phyloP scores from a whole-genome alignment of 352 stramenopile species.

The Phytopythium helicoides region DNA sequence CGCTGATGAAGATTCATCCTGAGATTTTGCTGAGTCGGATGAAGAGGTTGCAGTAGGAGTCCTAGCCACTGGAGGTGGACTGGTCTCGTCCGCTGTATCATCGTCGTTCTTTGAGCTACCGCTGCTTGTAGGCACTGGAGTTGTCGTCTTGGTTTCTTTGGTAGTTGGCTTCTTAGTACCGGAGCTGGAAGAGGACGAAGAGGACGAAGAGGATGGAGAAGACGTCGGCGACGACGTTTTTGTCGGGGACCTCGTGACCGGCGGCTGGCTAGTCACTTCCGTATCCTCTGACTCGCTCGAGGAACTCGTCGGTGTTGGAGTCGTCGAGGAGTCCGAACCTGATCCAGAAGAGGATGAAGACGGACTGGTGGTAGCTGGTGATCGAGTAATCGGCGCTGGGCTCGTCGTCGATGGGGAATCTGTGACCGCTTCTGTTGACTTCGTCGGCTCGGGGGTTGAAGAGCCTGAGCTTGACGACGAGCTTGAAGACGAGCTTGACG shows the following conservation, averaged over 20 bases:
- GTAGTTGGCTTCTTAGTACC: too few species aligned
- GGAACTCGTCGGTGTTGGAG: constrained; percentile 5
- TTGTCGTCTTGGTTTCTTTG: too few species aligned
- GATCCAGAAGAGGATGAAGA: constrained; percentile 1
- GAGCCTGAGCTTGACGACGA: constrained; percentile 7
- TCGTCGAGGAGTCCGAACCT: constrained; percentile 7
- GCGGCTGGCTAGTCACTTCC: constrained; percentile 20
- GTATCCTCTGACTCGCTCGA: constrained; percentile 2
- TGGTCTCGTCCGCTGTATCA: neutral
- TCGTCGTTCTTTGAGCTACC: neutral
- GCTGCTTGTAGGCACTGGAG: neutral
- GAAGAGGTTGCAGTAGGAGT: too few species aligned
- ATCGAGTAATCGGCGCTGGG: constrained; percentile 13
- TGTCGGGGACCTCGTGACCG: constrained; percentile 24
- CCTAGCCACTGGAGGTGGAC: neutral
- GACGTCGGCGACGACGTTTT: neutral
- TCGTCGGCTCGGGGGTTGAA: too few species aligned
- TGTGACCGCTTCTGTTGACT: neutral
- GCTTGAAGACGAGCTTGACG: constrained; percentile 3
- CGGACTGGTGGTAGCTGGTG: neutral
- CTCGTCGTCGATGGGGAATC: constrained; percentile 10
- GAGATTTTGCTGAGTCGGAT: too few species aligned
- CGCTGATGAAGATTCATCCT: too few species aligned
- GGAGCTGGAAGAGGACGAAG: too few species aligned
- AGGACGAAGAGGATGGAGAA: constrained; percentile 8